Percentiles rank a stretch among this genome's conserved stretches.
phyloP scores from a whole-genome alignment of 305 asterid species.

The Fraxinus sp. region DNA sequence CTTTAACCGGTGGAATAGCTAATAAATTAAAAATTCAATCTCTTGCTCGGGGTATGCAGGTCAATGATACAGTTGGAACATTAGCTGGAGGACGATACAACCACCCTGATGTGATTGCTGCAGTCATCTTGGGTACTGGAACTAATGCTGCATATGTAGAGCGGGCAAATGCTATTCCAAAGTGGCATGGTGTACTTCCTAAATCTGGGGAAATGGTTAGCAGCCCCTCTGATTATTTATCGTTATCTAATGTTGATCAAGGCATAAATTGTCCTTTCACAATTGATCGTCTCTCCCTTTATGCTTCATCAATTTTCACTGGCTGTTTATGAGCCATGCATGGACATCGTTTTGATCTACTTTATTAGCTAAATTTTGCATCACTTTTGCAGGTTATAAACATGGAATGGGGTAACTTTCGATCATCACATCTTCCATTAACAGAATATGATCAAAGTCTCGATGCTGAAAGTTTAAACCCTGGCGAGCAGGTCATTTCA shows the following conservation, averaged over 20 bases:
- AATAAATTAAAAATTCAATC: background rate
- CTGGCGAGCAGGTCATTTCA: constrained; percentile 75
- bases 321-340: background rate
- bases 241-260: background rate
- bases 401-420: constrained; percentile 95
- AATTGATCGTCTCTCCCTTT: background rate
- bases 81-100: constrained; percentile 77
- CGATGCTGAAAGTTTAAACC: constrained; percentile 80
- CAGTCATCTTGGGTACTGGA: constrained; percentile 89
- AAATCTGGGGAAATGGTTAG: constrained; percentile 84
- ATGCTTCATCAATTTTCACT: constrained; percentile 5
- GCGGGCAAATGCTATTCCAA: constrained; percentile 84
- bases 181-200: constrained; percentile 87
- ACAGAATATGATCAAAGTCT: constrained; percentile 73
- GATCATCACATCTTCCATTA: constrained; percentile 76
- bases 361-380: constrained; percentile 12
- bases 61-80: constrained; percentile 86
- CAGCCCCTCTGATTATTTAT: background rate
- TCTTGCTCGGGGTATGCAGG: constrained; percentile 39
- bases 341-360: background rate
- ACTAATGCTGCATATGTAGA: constrained; percentile 89
- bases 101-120: constrained; percentile 55
- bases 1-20: background rate
- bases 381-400: constrained; percentile 64
- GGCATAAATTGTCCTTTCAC: background rate